Conservation (phyloP, 805 yeast species). For the Starmerella tilneyi region DNA sequence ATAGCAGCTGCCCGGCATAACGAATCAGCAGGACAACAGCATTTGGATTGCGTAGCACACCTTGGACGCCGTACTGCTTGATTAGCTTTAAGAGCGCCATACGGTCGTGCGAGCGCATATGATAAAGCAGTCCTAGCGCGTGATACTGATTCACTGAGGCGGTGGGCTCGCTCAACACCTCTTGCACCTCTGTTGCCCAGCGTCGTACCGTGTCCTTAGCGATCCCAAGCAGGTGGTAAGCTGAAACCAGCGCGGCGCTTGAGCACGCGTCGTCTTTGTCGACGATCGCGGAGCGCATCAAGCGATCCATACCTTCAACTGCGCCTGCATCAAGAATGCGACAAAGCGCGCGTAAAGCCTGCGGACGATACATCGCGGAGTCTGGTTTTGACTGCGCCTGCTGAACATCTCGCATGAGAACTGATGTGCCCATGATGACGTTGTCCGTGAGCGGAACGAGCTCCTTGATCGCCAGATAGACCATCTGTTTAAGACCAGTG, state of each 20-base stretch:
- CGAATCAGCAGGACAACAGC: slow-evolving; percentile 81
- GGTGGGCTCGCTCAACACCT: slow-evolving; percentile 52
- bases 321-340: slow-evolving; percentile 77
- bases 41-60: slow-evolving; percentile 61
- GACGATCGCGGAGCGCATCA: slow-evolving; percentile 85
- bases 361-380: slow-evolving; percentile 65
- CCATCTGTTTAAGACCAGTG: slow-evolving; percentile 77
- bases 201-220: slow-evolving; percentile 87
- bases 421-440: slow-evolving; percentile 93
- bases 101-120: slow-evolving; percentile 78
- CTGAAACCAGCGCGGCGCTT: slow-evolving; percentile 86
- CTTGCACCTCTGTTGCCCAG: slow-evolving; percentile 90
- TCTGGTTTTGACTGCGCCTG: slow-evolving; percentile 39
- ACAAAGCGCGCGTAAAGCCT: slow-evolving; percentile 85
- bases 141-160: slow-evolving; percentile 82
- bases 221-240: slow-evolving; percentile 80
- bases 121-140: slow-evolving; percentile 83
- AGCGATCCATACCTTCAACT: slow-evolving; percentile 85
- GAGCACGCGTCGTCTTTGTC: slow-evolving; percentile 79
- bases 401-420: slow-evolving; percentile 96
- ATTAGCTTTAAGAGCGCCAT: slow-evolving; percentile 89
- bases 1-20: slow-evolving; percentile 42
- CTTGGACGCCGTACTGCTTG: slow-evolving; percentile 54
- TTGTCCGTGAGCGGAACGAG: slow-evolving; percentile 75
- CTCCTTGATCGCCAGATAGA: slow-evolving; percentile 88